Evolutionary conservation across 371 early-diverging fungal genomes (phyloP).

Genomic region (Funneliformis caledonium): DNA sequence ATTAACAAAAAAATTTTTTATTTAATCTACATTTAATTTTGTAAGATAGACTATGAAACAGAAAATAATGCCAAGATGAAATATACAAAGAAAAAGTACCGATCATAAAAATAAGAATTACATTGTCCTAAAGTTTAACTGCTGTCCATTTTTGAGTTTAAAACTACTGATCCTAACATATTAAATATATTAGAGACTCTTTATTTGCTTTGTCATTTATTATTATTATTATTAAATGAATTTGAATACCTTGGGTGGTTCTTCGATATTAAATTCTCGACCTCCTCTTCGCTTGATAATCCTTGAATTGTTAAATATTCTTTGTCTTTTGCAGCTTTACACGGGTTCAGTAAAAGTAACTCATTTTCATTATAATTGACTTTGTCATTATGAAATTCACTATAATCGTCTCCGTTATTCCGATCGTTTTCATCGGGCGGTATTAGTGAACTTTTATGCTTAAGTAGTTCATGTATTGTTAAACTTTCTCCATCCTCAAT

Average conservation of each 20-base stretch:
- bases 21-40: neutral
- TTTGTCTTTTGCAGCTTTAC: neutral
- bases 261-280: neutral
- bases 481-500: slow-evolving; percentile 68
- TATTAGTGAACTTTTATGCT: neutral
- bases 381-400: neutral
- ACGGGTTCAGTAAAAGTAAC: neutral
- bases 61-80: neutral
- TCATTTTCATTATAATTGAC: no score
- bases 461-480: slow-evolving; percentile 59
- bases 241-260: neutral
- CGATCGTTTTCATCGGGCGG: neutral
- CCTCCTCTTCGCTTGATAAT: neutral
- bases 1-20: neutral
- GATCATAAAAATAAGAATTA: neutral
- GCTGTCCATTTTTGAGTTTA: no score
- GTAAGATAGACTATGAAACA: neutral
- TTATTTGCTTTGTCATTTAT: no score
- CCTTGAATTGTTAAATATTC: neutral
- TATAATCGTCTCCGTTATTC: neutral
- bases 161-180: no score
- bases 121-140: no score
- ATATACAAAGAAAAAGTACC: neutral
- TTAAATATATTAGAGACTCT: no score
- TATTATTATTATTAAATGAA: no score